These are phyloP conservation scores for Xylariaceae sp. DNA, from an alignment of 2,329 filamentous ascomycete genomes.

Conservation along the genomic window DNA sequence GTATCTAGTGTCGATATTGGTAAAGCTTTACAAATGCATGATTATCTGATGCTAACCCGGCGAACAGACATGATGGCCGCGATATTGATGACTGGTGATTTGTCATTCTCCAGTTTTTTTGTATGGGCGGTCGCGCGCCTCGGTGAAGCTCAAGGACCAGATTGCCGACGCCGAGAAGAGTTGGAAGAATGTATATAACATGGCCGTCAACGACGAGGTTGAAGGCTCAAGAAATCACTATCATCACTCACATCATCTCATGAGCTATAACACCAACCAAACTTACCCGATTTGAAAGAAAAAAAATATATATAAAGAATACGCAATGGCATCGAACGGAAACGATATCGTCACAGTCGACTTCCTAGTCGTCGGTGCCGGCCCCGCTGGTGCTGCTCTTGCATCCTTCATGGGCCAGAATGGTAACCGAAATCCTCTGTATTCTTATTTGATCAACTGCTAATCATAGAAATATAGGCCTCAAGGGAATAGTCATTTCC, in stretches of 20 bases:
- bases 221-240: neutral
- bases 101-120: neutral
- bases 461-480: constrained; percentile 29
- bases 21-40: too few relatives aligned
- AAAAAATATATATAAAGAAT: neutral
- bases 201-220: neutral
- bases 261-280: neutral
- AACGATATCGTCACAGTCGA: constrained; percentile 10
- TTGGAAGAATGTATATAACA: neutral
- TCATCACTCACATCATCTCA: neutral
- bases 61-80: too few relatives aligned
- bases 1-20: too few relatives aligned
- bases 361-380: constrained; percentile 42
- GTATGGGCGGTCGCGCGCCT: neutral
- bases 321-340: constrained; percentile 6
- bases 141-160: neutral
- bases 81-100: neutral
- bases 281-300: neutral
- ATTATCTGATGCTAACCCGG: too few relatives aligned
- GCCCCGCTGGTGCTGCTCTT: constrained; percentile 22
- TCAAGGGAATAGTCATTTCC: constrained; percentile 50
- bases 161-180: constrained; percentile 2
- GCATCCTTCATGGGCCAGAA: constrained; percentile 23
- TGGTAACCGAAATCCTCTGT: constrained; percentile 10
- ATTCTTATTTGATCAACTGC: neutral